phyloP scores from a whole-genome alignment of 2,329 filamentous ascomycete species.

The Exutisphaerella laricina region DNA sequence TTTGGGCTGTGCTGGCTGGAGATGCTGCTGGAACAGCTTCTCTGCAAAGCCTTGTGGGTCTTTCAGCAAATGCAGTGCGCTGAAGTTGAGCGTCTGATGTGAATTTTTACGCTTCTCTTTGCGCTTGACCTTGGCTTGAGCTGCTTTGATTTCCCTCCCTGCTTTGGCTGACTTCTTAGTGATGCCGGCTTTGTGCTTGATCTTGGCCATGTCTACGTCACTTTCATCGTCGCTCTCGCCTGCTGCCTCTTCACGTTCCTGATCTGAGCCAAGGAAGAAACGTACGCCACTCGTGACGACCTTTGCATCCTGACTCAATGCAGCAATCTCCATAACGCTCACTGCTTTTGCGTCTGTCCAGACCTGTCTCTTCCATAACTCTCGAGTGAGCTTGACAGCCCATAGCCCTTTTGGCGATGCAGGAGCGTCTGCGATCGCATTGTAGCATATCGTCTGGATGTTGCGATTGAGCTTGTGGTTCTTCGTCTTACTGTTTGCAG shows the following conservation, averaged over 20 bases:
- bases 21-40: slow-evolving; percentile 79
- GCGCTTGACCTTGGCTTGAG: slow-evolving; percentile 73
- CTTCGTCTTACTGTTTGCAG: slow-evolving; percentile 76
- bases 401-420: slow-evolving; percentile 82
- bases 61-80: slow-evolving; percentile 85
- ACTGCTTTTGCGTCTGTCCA: slow-evolving; percentile 94
- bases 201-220: slow-evolving; percentile 66
- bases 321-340: slow-evolving; percentile 96
- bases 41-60: slow-evolving; percentile 94
- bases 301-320: slow-evolving; percentile 85
- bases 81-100: slow-evolving; percentile 89
- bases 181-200: slow-evolving; percentile 80
- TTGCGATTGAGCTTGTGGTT: slow-evolving; percentile 93
- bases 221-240: slow-evolving; percentile 85
- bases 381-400: slow-evolving; percentile 91
- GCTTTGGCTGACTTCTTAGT: slow-evolving; percentile 97
- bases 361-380: slow-evolving; percentile 93
- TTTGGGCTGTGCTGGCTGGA: slow-evolving; percentile 68
- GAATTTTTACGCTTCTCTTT: slow-evolving; percentile 83
- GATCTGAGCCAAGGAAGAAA: slow-evolving; percentile 94
- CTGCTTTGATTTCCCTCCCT: slow-evolving; percentile 69
- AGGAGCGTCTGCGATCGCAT: slow-evolving; percentile 79
- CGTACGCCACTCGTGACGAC: slow-evolving; percentile 79
- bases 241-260: slow-evolving; percentile 80
- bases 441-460: slow-evolving; percentile 89